Base-by-base conservation (phyloP, 345 rosid species). In the Salix viminalis region DNA sequence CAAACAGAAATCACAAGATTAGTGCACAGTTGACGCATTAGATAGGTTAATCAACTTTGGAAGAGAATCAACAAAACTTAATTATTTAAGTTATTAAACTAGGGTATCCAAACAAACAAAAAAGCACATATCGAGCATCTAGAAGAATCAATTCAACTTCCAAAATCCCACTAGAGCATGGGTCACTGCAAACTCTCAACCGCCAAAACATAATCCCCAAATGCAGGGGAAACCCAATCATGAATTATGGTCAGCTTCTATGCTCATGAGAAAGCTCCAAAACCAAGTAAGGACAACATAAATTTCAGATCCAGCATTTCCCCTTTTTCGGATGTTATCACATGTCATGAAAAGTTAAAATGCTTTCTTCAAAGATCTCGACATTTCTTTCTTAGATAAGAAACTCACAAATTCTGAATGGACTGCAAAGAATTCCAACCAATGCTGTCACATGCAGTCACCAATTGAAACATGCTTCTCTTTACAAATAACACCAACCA, bases 1-100 rank as follows among this genome's bases (percentile, higher is more conserved):
- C 94, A 41, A 73, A 91, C 88, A 48, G 94, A 19, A 75, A 52
- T 42, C 28, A 46, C 11, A 37, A 24, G 7, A 41, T 62, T 24
- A 32, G 54, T 23, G 23, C 24, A 37, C 12, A 6, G 34, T n/a
- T 71, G 18, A 72, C 50, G 9, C 16, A 56, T 23, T 24, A 28
- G 32, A 12, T 52, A 34, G 39, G n/a, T 16, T 9, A 5, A 5
- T 2, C 4, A 34, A 72, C 36, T 52, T 56, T n/a, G 64, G 44
- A 28, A 54, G 39, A 50, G 34, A 64, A 10, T 72, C 44, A 70
- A 15, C 50, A 46, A n/a, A 18, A 36, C 46, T 19, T 26, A 18
- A 19, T 67, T 37, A 41, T 18, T n/a, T 4, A 58, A 23, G 64
- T n/a, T n/a, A 58, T 58, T 23, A n/a, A 68, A 39, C n/a, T 30